A percentile compares a stretch with the other conserved stretches of the same genome.
Conservation (phyloP, 1,139 yeast species). For the Keqinozyma sinolaborantium region DNA sequence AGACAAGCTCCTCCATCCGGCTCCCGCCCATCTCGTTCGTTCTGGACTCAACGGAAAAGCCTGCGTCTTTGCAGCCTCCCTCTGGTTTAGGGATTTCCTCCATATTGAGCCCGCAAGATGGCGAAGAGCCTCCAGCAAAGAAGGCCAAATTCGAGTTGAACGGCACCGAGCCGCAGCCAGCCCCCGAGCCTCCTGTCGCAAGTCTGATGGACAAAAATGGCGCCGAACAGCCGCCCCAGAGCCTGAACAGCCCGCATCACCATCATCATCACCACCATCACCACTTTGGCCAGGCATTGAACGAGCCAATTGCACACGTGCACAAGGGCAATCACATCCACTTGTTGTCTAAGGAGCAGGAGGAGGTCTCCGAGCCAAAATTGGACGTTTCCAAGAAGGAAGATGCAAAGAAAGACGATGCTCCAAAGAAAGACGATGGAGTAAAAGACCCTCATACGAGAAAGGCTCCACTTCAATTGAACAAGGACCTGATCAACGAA, state of each 20-base stretch:
- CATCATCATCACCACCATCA: constrained; percentile 22
- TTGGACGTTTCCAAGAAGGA: neutral
- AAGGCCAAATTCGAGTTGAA: constrained; percentile 7
- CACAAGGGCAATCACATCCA: constrained; percentile 12
- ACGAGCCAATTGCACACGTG: constrained; percentile 10
- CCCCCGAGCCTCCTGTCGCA: no score
- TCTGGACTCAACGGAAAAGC: neutral
- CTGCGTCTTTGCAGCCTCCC: neutral
- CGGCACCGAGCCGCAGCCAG: no score
- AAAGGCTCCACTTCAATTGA: constrained; percentile 22
- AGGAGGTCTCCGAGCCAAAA: constrained; percentile 2
- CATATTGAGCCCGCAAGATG: neutral
- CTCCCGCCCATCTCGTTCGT: neutral
- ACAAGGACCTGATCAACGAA: constrained; percentile 43
- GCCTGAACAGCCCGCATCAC: constrained; percentile 19
- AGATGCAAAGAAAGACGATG: neutral
- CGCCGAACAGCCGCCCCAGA: no score
- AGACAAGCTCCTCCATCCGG: neutral
- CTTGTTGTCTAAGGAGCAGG: constrained; percentile 3
- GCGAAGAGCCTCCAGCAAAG: constrained; percentile 4
- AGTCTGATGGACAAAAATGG: no score
- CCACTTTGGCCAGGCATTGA: constrained; percentile 3
- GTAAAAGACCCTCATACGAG: constrained; percentile 1
- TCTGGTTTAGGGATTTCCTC: neutral
- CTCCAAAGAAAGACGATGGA: neutral